A percentile compares a stretch with the other conserved stretches of the same genome.
These are phyloP conservation scores for Aureobasidium sp. DNA, from an alignment of 2,329 filamentous ascomycete species.

Conservation along the genomic window DNA sequence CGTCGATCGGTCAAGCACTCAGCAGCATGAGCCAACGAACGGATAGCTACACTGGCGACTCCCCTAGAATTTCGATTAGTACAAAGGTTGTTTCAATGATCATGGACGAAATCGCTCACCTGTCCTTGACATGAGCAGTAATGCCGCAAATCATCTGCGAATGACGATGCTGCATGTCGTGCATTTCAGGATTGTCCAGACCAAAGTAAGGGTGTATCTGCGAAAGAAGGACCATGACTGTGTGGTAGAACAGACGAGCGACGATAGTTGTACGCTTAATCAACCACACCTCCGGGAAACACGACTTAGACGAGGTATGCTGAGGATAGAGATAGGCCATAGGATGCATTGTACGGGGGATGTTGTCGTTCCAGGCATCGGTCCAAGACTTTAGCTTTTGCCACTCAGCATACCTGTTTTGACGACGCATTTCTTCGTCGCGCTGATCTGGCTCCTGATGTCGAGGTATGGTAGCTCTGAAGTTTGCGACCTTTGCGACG, in stretches of 20 bases:
- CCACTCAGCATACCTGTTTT: constrained; percentile 69
- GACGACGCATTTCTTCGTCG: constrained; percentile 57
- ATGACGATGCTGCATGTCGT: constrained; percentile 62
- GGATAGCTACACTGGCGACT: constrained; percentile 70
- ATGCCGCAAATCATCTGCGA: constrained; percentile 86
- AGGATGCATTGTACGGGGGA: constrained; percentile 81
- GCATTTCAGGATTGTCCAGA: constrained; percentile 59
- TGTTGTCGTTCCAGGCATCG: constrained; percentile 70
- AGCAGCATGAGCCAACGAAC: constrained; percentile 70
- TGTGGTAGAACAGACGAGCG: constrained; percentile 83
- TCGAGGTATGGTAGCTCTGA: constrained; percentile 62
- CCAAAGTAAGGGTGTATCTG: constrained; percentile 68
- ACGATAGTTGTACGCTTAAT: constrained; percentile 76
- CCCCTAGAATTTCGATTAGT: constrained; percentile 40
- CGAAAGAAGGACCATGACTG: constrained; percentile 70
- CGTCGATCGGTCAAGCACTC: constrained; percentile 60
- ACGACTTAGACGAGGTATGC: constrained; percentile 61
- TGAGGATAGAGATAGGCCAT: constrained; percentile 68
- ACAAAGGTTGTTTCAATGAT: neutral
- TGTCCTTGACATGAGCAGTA: constrained; percentile 74
- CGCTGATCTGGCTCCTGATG: constrained; percentile 54
- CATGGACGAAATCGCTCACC: constrained; percentile 34
- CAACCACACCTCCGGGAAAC: constrained; percentile 84
- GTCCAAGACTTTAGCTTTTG: constrained; percentile 70
- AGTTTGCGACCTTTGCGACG: constrained; percentile 79